Conservation (phyloP, 768 basidiomycete species). For the Termitomyces sp. region DNA sequence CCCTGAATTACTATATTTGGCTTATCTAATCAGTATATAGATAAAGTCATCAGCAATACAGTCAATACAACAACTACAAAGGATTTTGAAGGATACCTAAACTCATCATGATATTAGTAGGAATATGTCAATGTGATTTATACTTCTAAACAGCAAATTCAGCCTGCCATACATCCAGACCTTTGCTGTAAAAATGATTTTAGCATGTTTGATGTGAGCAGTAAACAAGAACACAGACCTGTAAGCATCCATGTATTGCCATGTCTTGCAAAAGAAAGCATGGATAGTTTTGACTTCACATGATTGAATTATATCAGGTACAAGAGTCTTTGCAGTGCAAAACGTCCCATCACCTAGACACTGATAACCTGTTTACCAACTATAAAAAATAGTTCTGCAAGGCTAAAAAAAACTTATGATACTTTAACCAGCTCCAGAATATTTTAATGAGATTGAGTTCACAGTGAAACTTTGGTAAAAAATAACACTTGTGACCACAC, state of each 20-base stretch:
- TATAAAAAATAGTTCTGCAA: neutral
- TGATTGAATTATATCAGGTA: constrained; percentile 11
- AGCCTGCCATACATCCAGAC: neutral
- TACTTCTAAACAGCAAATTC: neutral
- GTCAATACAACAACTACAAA: too few relatives aligned
- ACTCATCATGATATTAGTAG: neutral
- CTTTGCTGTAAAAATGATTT: neutral
- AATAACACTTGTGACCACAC: neutral
- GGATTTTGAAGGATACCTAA: neutral
- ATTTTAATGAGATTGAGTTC: neutral
- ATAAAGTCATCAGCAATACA: neutral
- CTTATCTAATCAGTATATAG: neutral
- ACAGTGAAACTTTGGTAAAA: neutral
- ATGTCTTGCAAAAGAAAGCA: too few relatives aligned
- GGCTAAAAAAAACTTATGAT: neutral
- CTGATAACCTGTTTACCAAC: constrained; percentile 5
- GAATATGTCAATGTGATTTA: neutral
- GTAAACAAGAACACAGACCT: neutral
- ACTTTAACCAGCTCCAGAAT: neutral
- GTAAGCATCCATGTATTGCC: neutral
- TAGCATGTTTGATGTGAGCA: neutral
- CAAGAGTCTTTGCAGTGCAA: constrained; percentile 9
- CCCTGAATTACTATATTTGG: neutral
- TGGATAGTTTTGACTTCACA: constrained; percentile 11
- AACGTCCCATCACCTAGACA: constrained; percentile 4